phyloP scores from a whole-genome alignment of 2,329 filamentous ascomycete genomes.

The Zasmidium angulare region DNA sequence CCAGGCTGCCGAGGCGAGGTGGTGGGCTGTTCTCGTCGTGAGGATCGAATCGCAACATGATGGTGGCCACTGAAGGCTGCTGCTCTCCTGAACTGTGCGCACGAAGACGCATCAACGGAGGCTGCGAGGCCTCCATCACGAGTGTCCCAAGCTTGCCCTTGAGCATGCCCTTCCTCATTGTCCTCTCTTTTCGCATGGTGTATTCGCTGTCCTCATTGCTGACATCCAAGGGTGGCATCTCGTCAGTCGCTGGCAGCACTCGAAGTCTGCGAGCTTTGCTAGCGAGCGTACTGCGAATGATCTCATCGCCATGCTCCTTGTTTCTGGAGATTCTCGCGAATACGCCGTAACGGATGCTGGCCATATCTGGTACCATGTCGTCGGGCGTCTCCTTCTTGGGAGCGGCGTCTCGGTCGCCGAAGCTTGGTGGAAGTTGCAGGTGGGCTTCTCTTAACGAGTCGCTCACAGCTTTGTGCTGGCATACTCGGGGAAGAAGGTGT shows the following conservation, averaged over 20 bases:
- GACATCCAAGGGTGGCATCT: constrained; percentile 59
- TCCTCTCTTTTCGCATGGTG: constrained; percentile 58
- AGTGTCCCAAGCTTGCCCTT: constrained; percentile 60
- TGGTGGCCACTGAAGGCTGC: constrained; percentile 55
- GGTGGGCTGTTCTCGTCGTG: constrained; percentile 49
- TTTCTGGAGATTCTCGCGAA: constrained; percentile 37
- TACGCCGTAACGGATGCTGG: constrained; percentile 59
- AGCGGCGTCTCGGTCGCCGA: constrained; percentile 50
- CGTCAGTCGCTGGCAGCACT: constrained; percentile 58
- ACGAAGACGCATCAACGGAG: constrained; percentile 54
- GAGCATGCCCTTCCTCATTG: constrained; percentile 60
- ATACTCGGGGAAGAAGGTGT: constrained; percentile 59
- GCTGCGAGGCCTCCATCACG: constrained; percentile 58
- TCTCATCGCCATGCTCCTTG: constrained; percentile 44
- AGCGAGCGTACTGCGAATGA: constrained; percentile 44
- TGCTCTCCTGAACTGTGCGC: constrained; percentile 39
- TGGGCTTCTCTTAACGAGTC: constrained; percentile 56
- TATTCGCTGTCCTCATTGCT: constrained; percentile 51
- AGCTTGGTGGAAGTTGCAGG: constrained; percentile 59
- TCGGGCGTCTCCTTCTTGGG: constrained; percentile 52
- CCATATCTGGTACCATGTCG: constrained; percentile 64
- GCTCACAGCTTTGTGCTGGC: constrained; percentile 54
- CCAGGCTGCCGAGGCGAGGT: constrained; percentile 54
- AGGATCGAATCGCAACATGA: constrained; percentile 63
- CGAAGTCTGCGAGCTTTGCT: constrained; percentile 57